These are phyloP conservation scores for Cudoniella acicularis DNA, from an alignment of 495 filamentous ascomycete genomes.

Conservation along the genomic window DNA sequence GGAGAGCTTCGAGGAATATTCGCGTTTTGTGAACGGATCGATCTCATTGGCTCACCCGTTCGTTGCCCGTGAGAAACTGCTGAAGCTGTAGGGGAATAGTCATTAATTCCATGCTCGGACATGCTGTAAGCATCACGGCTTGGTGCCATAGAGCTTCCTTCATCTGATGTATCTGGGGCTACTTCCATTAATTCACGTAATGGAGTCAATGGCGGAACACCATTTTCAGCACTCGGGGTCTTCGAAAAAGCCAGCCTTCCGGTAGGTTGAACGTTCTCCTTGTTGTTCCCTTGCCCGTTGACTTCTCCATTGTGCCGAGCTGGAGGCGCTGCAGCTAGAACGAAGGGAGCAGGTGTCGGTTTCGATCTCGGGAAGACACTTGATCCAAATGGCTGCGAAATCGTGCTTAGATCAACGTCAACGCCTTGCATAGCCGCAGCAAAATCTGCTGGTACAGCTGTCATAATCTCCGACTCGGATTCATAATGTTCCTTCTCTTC, in stretches of 20 bases:
- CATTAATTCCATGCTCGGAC: conserved; percentile 8
- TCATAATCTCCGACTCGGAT: conserved; percentile 15
- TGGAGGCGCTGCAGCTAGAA: conserved; percentile 16
- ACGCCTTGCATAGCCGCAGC: conserved; percentile 23
- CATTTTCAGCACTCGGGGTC: conserved; percentile 8
- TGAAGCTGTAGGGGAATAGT: conserved; percentile 15
- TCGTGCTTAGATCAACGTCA: conserved; percentile 16
- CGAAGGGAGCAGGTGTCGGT: conserved; percentile 9
- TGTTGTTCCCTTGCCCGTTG: no score
- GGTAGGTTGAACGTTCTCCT: background rate
- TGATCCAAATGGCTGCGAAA: background rate
- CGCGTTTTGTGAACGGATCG: background rate
- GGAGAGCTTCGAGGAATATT: conserved; percentile 18
- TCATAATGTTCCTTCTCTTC: conserved; percentile 27
- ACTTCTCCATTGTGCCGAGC: conserved; percentile 1
- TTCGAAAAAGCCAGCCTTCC: background rate
- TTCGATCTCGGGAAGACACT: background rate
- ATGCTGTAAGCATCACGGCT: conserved; percentile 8
- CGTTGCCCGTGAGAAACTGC: background rate
- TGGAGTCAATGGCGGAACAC: conserved; percentile 32
- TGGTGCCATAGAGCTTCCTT: conserved; percentile 23
- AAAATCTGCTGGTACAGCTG: conserved; percentile 15
- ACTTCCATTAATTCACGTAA: conserved; percentile 33
- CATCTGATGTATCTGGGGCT: conserved; percentile 32
- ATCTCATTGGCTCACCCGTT: background rate